Evolutionary conservation across 768 basidiomycete species (phyloP).

Genomic region (Gelatoporia subvermispora): DNA sequence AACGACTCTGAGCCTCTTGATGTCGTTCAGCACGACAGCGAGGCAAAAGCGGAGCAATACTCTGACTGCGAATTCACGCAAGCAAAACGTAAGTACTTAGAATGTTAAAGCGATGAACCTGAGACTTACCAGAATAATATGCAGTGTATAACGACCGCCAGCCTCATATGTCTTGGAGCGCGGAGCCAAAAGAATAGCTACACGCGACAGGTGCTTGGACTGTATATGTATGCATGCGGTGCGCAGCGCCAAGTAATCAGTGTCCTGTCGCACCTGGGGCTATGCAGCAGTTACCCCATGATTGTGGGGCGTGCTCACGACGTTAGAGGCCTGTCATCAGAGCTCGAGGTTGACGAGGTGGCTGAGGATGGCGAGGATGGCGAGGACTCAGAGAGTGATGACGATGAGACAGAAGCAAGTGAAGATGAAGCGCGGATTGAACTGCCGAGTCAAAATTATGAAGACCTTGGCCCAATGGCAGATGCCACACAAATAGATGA

Average conservation of each 20-base stretch:
- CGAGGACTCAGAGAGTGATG: no score
- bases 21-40: conserved; percentile 5
- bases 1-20: conserved; percentile 1
- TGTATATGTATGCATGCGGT: conserved; percentile 31
- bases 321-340: conserved; percentile 4
- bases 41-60: conserved; percentile 3
- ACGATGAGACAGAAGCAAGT: not conserved
- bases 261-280: conserved; percentile 25
- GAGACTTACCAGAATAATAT: no score
- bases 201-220: conserved; percentile 19
- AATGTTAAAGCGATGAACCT: no score
- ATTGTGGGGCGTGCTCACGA: conserved; percentile 8
- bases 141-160: conserved; percentile 21
- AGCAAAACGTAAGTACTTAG: conserved; percentile 12
- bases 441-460: not conserved
- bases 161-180: conserved; percentile 21
- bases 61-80: conserved; percentile 1
- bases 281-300: conserved; percentile 27
- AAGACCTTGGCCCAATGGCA: no score
- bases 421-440: not conserved
- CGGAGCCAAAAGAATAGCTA: conserved; percentile 30
- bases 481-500: not conserved
- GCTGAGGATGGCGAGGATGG: not conserved
- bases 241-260: conserved; percentile 27
- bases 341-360: no score